Base-by-base conservation (phyloP, 768 basidiomycete genomes). In the Bullera alba region DNA sequence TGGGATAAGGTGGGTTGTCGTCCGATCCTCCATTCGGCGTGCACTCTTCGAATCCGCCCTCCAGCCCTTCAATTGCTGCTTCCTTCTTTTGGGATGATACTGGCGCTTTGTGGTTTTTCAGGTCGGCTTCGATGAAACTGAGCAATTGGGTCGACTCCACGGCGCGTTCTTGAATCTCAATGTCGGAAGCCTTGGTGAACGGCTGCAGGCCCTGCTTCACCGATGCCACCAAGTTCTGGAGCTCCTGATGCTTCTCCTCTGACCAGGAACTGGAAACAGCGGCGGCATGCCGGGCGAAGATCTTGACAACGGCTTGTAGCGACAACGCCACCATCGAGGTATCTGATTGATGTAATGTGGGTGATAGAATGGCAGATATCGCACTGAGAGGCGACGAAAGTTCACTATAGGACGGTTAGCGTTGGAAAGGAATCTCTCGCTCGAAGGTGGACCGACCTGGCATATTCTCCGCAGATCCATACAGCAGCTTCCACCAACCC, bases 391-490 rank as follows among this genome's bases (percentile, higher is more conserved):
- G 47, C 2, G 61, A 65, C n/a, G 55, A 58, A 2, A 67, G 56
- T 22, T 58, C 46, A 17, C 30, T 51, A 22, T 16, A 14, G 26
- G 17, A 29, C n/a, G n/a, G n/a, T n/a, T n/a, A n/a, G 21, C 14
- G 42, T 36, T n/a, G 34, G 36, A 14, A n/a, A 51, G 4, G 6
- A 25, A 25, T 35, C 28, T 5, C 28, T 8, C 22, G 19, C 21
- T 5, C 35, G n/a, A 23, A 38, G 1, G 42, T 3, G 48, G 28
- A 43, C 34, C 68, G 60, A 91, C 92, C 82, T 78, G 79, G 85
- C 84, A 69, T 89, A 88, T 73, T 99, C 95, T 17, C 92, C 93
- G 55, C 87, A 90, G 58, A 96, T 86, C 87, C 88, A 99, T 4
- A 90, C 89, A 8, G 91, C 92, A 0, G 92, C 95, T 80, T 87